Percentiles rank a stretch among this genome's conserved stretches.
phyloP scores from a whole-genome alignment of 805 yeast species.

The Saccharomycopsis javanensis region DNA sequence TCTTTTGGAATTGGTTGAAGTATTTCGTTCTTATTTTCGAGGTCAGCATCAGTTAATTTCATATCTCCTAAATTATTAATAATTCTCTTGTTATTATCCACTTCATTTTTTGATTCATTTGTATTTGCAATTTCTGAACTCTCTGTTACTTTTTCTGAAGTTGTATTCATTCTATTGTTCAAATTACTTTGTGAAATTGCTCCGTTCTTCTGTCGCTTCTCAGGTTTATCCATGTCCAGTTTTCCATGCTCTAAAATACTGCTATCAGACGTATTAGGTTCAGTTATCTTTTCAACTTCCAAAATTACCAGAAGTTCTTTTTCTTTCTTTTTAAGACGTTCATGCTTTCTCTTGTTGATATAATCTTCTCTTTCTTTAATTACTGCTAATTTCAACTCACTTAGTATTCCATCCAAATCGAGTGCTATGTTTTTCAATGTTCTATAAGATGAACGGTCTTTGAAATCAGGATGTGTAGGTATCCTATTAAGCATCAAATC shows the following conservation, averaged over 20 bases:
- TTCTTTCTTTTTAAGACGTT: neutral
- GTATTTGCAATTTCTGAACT: neutral
- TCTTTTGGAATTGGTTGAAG: neutral
- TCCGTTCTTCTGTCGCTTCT: neutral
- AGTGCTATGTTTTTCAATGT: slow-evolving; percentile 3
- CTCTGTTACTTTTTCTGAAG: neutral
- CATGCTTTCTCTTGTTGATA: neutral
- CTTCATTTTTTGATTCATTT: neutral
- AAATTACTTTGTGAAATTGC: neutral
- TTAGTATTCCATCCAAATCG: neutral
- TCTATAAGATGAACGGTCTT: slow-evolving; percentile 9
- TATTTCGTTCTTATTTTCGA: neutral
- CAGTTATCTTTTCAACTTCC: neutral
- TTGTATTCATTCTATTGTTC: neutral
- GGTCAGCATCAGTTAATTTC: neutral
- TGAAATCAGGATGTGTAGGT: slow-evolving; percentile 27
- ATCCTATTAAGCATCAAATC: slow-evolving; percentile 29
- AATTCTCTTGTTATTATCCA: no score
- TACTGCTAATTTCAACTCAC: neutral
- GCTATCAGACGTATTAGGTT: neutral
- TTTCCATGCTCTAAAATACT: neutral
- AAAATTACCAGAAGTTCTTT: slow-evolving; percentile 1
- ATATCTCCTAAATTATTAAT: neutral
- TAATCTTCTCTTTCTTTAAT: slow-evolving; percentile 1
- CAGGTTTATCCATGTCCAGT: neutral